phyloP scores from a whole-genome alignment of 2,329 filamentous ascomycete genomes.

The Xylaria sp. region DNA sequence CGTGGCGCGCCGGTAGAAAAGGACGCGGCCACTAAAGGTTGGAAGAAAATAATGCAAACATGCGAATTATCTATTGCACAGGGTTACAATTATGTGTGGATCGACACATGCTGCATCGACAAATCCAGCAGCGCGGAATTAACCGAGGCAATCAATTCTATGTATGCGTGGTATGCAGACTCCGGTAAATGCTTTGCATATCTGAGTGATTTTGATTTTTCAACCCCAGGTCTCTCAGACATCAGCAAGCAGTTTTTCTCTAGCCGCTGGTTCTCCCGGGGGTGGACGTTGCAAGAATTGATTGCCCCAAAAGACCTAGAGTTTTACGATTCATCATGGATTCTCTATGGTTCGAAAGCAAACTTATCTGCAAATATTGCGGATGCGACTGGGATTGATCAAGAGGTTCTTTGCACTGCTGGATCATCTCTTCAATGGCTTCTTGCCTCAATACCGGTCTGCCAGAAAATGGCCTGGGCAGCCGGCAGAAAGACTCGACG shows the following conservation, averaged over 20 bases:
- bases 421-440: background rate
- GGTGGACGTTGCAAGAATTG: constrained; percentile 11
- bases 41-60: constrained; percentile 5
- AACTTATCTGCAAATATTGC: background rate
- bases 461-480: constrained; percentile 4
- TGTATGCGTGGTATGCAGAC: constrained; percentile 1
- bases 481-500: background rate
- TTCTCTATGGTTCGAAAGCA: background rate
- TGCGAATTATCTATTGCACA: background rate
- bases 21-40: background rate
- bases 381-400: background rate
- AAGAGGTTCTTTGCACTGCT: background rate
- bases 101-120: constrained; percentile 10
- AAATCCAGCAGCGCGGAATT: constrained; percentile 11
- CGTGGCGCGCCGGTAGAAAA: background rate
- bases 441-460: background rate
- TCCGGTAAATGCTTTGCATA: constrained; percentile 1
- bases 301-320: constrained; percentile 1
- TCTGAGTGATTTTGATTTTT: background rate
- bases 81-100: constrained; percentile 5
- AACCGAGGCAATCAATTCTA: background rate
- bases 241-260: background rate
- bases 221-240: background rate
- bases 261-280: constrained; percentile 10
- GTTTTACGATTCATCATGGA: constrained; percentile 13